These are phyloP conservation scores for Neurospora sp. DNA, from an alignment of 495 filamentous ascomycete species.

Conservation along the genomic window DNA sequence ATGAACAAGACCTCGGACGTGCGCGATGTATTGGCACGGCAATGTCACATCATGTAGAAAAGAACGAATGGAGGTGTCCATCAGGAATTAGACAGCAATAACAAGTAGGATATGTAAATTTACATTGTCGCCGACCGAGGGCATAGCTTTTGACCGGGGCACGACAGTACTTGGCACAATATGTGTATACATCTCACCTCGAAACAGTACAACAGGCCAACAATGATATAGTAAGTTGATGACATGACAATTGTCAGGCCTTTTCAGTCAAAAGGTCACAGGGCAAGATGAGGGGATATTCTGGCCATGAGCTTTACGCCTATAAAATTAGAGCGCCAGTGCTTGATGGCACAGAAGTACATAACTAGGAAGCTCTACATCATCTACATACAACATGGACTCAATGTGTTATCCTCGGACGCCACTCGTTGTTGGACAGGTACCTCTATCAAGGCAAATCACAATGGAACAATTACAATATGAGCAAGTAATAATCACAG, in stretches of 20 bases:
- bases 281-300: not conserved
- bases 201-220: not conserved
- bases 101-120: not conserved
- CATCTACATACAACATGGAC: not conserved
- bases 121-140: not conserved
- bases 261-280: not conserved
- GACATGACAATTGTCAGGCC: not conserved
- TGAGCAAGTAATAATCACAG: not conserved
- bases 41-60: not conserved
- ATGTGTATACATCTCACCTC: not conserved
- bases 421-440: not conserved
- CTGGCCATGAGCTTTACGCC: not conserved
- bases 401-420: not conserved
- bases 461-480: not conserved
- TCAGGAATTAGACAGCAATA: not conserved
- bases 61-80: not conserved
- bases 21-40: not conserved
- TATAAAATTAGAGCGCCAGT: not conserved
- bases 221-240: not conserved
- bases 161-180: not conserved
- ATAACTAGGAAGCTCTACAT: not conserved
- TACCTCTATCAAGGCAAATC: not conserved
- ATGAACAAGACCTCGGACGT: not conserved
- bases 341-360: not conserved
- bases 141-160: not conserved